Conservation (phyloP, 192 early-diverging fungal genomes). For the Podila minutissima region DNA sequence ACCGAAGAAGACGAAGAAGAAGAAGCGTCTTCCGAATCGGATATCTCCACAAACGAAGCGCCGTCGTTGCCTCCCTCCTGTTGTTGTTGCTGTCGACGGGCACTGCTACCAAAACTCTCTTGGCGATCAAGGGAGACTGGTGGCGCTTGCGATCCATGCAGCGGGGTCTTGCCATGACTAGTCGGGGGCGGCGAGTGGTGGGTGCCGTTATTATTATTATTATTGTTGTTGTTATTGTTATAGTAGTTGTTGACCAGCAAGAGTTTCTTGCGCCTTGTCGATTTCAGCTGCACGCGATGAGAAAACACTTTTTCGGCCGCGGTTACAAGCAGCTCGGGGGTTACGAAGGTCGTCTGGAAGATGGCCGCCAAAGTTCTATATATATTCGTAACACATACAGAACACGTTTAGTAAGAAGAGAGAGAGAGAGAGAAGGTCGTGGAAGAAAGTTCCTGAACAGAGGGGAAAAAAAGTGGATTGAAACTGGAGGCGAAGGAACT, state of each 20-base stretch:
- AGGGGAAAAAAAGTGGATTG: not conserved
- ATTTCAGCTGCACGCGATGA: constrained; percentile 54
- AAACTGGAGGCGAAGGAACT: not conserved
- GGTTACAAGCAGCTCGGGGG: constrained; percentile 62
- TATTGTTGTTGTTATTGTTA: too few species aligned
- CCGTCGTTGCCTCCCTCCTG: constrained; percentile 9
- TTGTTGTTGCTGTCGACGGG: not conserved
- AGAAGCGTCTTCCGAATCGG: constrained; percentile 18
- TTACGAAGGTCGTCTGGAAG: constrained; percentile 60
- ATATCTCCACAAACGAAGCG: constrained; percentile 27
- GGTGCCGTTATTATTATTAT: too few species aligned
- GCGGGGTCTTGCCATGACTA: too few species aligned
- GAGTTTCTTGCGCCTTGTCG: constrained; percentile 24
- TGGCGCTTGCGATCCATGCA: not conserved
- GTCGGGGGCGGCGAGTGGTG: too few species aligned
- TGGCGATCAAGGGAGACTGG: too few species aligned
- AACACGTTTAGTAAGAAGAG: not conserved
- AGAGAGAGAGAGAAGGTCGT: not conserved
- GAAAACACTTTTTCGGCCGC: constrained; percentile 68
- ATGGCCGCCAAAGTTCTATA: constrained; percentile 58
- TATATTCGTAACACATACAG: not conserved
- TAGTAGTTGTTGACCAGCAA: not conserved
- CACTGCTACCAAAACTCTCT: not conserved
- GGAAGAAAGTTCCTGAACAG: not conserved
- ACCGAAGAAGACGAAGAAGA: not conserved